These are phyloP conservation scores for Hyaloperonospora brassicae DNA, from an alignment of 352 stramenopile genomes.

Conservation along the genomic window DNA sequence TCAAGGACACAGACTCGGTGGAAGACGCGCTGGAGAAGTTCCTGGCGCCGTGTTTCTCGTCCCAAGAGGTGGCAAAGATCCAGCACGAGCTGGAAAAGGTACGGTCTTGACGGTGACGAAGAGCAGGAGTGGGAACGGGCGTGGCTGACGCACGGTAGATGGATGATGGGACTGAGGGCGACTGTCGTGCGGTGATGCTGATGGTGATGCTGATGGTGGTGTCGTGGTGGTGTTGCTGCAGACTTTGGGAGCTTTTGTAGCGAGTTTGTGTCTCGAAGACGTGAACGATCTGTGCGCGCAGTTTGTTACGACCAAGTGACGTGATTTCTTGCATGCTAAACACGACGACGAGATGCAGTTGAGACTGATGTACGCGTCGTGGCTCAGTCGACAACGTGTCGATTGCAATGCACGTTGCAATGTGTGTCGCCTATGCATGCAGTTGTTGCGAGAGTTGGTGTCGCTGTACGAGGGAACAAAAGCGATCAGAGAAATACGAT, in stretches of 20 bases:
- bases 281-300: conserved; percentile 66
- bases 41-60: conserved; percentile 52
- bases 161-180: no score
- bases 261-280: conserved; percentile 53
- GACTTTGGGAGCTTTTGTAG: conserved; percentile 48
- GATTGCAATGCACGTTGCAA: no score
- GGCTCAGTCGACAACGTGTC: no score
- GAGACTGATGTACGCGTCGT: no score
- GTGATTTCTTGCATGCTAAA: neutral
- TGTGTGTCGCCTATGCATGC: conserved; percentile 8
- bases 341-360: no score
- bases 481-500: neutral
- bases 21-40: conserved; percentile 54
- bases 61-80: conserved; percentile 47
- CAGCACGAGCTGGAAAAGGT: conserved; percentile 61
- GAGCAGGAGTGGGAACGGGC: neutral
- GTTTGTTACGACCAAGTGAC: conserved; percentile 35
- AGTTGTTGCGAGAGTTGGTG: conserved; percentile 33
- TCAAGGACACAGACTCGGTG: conserved; percentile 34
- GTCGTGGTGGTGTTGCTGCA: conserved; percentile 10
- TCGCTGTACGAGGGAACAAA: conserved; percentile 15
- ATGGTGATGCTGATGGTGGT: no score
- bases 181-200: no score
- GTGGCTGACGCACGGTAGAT: conserved; percentile 3
- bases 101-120: neutral